Percentiles rank a stretch among this genome's conserved stretches.
phyloP scores from a whole-genome alignment of 805 yeast genomes.

The Teunomyces barrocoloradensis region DNA sequence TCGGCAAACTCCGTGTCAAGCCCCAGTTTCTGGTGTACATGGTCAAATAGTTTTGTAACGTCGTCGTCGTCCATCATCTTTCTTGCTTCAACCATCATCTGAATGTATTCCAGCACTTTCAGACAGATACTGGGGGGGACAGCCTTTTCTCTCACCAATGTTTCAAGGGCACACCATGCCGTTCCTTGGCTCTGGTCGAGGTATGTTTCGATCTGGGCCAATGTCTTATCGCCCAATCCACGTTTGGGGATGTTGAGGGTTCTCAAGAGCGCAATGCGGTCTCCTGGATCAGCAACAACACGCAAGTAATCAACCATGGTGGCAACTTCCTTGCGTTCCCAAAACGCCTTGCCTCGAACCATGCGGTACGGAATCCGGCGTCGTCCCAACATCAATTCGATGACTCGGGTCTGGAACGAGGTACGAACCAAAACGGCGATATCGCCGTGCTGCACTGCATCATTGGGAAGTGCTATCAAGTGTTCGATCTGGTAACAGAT shows the following conservation, averaged over 20 bases:
- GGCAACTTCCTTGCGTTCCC: conserved; percentile 72
- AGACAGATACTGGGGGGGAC: conserved; percentile 12
- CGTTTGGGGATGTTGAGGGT: conserved; percentile 59
- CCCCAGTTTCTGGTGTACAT: conserved; percentile 27
- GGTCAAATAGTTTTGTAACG: conserved; percentile 17
- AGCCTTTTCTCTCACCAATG: not conserved
- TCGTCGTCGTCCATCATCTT: conserved; percentile 5
- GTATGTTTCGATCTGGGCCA: conserved; percentile 19
- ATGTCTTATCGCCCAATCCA: conserved; percentile 63
- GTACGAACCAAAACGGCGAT: conserved; percentile 72
- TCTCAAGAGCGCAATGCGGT: conserved; percentile 57
- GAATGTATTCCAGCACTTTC: conserved; percentile 24
- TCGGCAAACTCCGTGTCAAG: conserved; percentile 26
- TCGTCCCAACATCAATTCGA: conserved; percentile 62
- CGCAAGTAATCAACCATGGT: conserved; percentile 63
- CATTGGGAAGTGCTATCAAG: conserved; percentile 43
- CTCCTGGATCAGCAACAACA: conserved; percentile 56
- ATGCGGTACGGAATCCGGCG: conserved; percentile 62
- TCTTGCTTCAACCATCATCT: conserved; percentile 22
- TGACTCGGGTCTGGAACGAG: conserved; percentile 53
- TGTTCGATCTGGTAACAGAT: conserved; percentile 55
- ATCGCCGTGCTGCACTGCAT: conserved; percentile 51
- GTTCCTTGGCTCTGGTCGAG: not conserved
- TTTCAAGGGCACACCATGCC: not conserved
- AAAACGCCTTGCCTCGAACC: conserved; percentile 72